Base-by-base conservation (phyloP, 1,139 yeast genomes). In the Taiozyma onychis region DNA sequence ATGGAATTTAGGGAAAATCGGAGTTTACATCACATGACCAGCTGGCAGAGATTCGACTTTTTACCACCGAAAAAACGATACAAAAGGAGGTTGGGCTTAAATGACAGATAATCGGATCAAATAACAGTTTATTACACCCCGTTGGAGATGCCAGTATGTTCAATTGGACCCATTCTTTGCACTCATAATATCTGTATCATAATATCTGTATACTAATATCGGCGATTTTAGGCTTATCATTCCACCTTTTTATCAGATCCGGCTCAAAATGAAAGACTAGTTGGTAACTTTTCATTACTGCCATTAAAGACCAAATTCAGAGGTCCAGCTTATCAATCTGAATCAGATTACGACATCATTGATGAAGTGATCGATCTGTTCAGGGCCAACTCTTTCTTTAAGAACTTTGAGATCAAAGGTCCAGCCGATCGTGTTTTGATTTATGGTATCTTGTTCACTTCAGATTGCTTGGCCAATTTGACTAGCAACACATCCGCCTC, bases 331-430 rank as follows among this genome's bases (percentile, higher is more conserved):
- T 89, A 84, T 66, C 95, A 95, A 8, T 80, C 90, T 7, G 76
- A 77, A 52, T 80, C 81, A 30, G 96, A 88, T 60, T 91, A 90
- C 67, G 99, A 93, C 68, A 88, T 93, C 53, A 78, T 88, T 52
- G 99, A 93, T 65, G 99, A 93, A 69, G 78, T 85, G 30, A 72
- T 93, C 53, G 99, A 93, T 69, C 76, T 93, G 53, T 93, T 93
- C 70, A 78, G 99, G 58, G 97, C 98, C 62, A 93, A 93, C 69
- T 88, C 97, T 8, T 91, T 93, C 71, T 93, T 95, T 78, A 86
- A 88, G 66, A 93, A 93, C 75, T 95, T 93, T 69, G 99, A 95
- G 71, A 90, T 93, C 71, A 89, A 89, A 67, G 96, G 97, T 13
- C 89, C 96, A 21, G 87, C 97, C 3, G 99, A 93, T 69, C 78